Conservation (phyloP, 139 green algal genomes). For the Micractinium sp. region DNA sequence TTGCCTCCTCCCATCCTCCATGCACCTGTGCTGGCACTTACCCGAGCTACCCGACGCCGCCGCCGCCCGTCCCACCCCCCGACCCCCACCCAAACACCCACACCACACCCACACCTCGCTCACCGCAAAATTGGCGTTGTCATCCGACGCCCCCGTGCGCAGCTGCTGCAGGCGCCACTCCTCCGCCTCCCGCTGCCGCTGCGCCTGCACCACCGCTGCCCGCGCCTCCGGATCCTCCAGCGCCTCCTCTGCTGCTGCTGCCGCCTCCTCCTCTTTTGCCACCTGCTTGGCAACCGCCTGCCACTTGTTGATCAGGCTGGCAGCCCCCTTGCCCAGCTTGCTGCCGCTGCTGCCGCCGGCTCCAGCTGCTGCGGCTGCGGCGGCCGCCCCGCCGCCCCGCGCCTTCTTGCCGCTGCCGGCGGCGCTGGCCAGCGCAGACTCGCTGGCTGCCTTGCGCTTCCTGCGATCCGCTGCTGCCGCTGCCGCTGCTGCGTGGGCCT, state of each 20-base stretch:
- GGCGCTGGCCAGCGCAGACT: background rate
- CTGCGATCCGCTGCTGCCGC: background rate
- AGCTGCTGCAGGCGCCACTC: slow-evolving; percentile 74
- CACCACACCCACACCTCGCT: background rate
- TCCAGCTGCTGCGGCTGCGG: background rate
- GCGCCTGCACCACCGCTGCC: slow-evolving; percentile 33
- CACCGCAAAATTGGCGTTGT: slow-evolving; percentile 80
- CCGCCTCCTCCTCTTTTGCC: slow-evolving; percentile 41
- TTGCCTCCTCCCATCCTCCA: too few species aligned
- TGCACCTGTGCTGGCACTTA: too few species aligned
- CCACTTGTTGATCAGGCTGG: slow-evolving; percentile 75
- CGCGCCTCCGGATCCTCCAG: slow-evolving; percentile 49
- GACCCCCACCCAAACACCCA: too few species aligned
- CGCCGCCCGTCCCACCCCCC: too few species aligned
- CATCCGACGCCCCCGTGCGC: slow-evolving; percentile 47
- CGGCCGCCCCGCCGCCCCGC: background rate
- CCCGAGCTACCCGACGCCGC: too few species aligned
- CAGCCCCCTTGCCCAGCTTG: slow-evolving; percentile 50
- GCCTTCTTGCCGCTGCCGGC: slow-evolving; percentile 33
- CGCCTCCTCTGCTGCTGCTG: slow-evolving; percentile 12
- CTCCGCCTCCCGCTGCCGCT: slow-evolving; percentile 60
- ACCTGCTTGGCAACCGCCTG: slow-evolving; percentile 49
- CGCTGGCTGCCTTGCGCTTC: slow-evolving; percentile 22
- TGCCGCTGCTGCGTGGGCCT: background rate
- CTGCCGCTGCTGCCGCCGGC: background rate